phyloP scores from a whole-genome alignment of 108 stramenopile genomes.

The Skeletonema menzelii region DNA sequence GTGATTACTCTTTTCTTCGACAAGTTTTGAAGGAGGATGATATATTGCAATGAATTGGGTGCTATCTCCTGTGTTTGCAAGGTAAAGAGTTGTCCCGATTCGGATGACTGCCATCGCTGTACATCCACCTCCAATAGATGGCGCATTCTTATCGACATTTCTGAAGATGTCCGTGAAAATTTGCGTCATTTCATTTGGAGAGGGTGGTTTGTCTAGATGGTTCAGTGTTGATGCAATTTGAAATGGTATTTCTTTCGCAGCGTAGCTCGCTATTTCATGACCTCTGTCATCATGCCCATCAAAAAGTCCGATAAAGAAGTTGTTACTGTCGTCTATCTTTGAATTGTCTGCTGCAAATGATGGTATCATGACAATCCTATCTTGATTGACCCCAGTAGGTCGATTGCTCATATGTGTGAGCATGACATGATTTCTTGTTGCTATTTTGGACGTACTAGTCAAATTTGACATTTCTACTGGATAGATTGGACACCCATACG shows the following conservation, averaged over 20 bases:
- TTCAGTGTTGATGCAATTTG: constrained; percentile 46
- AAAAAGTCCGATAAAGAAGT: constrained; percentile 65
- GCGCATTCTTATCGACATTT: constrained; percentile 53
- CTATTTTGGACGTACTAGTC: background rate
- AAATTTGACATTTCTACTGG: constrained; percentile 7
- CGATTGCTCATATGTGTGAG: constrained; percentile 46
- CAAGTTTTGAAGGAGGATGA: constrained; percentile 8
- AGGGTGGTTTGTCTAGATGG: background rate
- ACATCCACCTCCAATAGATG: constrained; percentile 54
- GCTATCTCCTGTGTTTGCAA: constrained; percentile 78
- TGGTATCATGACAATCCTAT: constrained; percentile 54
- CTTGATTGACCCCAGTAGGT: constrained; percentile 55
- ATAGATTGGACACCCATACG: constrained; percentile 19
- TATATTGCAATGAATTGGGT: constrained; percentile 55
- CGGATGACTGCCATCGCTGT: constrained; percentile 65
- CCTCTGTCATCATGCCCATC: constrained; percentile 75
- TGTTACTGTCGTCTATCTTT: constrained; percentile 14
- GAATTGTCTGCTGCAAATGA: constrained; percentile 31
- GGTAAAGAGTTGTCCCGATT: constrained; percentile 51
- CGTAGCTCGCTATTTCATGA: constrained; percentile 52
- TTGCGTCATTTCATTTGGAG: constrained; percentile 18
- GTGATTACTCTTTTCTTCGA: background rate
- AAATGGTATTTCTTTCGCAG: constrained; percentile 47
- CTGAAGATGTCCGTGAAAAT: constrained; percentile 52
- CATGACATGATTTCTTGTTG: constrained; percentile 29